These are phyloP conservation scores for Nidularia pulvinata DNA, from an alignment of 768 basidiomycete genomes.

Conservation along the genomic window DNA sequence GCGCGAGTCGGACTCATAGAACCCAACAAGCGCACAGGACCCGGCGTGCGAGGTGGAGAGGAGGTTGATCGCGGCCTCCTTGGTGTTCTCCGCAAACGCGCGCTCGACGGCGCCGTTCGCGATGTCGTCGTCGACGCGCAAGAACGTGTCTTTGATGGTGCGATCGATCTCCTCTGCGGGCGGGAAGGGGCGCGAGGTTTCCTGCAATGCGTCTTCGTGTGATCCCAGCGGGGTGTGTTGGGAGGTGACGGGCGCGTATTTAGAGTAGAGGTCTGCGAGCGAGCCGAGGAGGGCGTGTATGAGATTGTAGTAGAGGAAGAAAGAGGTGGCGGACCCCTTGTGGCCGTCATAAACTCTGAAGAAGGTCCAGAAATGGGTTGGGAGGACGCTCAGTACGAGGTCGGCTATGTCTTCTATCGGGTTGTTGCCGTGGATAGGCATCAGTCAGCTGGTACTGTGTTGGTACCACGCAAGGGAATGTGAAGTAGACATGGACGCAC, in stretches of 20 bases:
- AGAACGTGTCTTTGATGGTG: conserved; percentile 33
- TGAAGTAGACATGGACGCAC: too few species aligned
- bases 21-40: conserved; percentile 41
- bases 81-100: conserved; percentile 19
- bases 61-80: conserved; percentile 17
- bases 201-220: conserved; percentile 3
- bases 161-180: conserved; percentile 25
- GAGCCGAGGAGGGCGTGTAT: conserved; percentile 15
- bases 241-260: conserved; percentile 8
- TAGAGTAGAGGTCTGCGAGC: conserved; percentile 20
- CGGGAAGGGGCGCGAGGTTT: conserved; percentile 15
- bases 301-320: conserved; percentile 27
- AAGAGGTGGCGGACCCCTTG: conserved; percentile 27
- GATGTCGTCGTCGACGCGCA: conserved; percentile 36
- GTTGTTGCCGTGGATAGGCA: too few species aligned
- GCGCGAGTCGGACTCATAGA: conserved; percentile 38
- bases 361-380: conserved; percentile 17
- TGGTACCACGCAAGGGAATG: too few species aligned
- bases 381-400: conserved; percentile 23
- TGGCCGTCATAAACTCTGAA: conserved; percentile 27
- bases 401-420: conserved; percentile 40
- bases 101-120: conserved; percentile 26
- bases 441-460: too few species aligned
- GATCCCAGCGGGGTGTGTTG: conserved; percentile 6
- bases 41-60: conserved; percentile 33